Conservation (phyloP, 2,329 filamentous ascomycete genomes). For the Botrytis pseudocinerea region DNA sequence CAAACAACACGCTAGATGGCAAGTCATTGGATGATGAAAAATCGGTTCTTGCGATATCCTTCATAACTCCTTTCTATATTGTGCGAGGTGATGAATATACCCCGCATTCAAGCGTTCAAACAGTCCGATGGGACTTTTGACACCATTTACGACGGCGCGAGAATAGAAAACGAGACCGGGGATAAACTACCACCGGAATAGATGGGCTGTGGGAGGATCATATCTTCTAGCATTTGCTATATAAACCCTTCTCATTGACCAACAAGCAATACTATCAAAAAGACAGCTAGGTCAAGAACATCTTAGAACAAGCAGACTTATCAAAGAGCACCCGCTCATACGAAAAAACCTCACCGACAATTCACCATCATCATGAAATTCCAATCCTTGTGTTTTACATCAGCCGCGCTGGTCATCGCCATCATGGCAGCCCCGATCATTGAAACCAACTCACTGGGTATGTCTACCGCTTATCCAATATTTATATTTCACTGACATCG, state of each 20-base stretch:
- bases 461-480: neutral
- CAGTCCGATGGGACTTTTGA: neutral
- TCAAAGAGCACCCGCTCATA: neutral
- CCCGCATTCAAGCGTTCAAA: neutral
- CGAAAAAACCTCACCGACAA: neutral
- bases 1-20: neutral
- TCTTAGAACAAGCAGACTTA: neutral
- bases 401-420: neutral
- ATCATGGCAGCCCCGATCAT: neutral
- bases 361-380: neutral
- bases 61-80: too few relatives aligned
- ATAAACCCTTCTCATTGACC: neutral
- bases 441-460: neutral
- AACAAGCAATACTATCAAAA: neutral
- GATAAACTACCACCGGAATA: neutral
- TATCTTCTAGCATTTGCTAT: neutral
- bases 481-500: neutral
- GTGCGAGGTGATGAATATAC: neutral
- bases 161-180: too few relatives aligned
- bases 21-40: neutral
- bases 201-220: too few relatives aligned
- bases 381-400: neutral
- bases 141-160: neutral
- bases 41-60: neutral
- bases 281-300: neutral